Percentiles rank a stretch among this genome's conserved stretches.
These are phyloP conservation scores for Ramaria sp. DNA, from an alignment of 768 basidiomycete species.

Conservation along the genomic window DNA sequence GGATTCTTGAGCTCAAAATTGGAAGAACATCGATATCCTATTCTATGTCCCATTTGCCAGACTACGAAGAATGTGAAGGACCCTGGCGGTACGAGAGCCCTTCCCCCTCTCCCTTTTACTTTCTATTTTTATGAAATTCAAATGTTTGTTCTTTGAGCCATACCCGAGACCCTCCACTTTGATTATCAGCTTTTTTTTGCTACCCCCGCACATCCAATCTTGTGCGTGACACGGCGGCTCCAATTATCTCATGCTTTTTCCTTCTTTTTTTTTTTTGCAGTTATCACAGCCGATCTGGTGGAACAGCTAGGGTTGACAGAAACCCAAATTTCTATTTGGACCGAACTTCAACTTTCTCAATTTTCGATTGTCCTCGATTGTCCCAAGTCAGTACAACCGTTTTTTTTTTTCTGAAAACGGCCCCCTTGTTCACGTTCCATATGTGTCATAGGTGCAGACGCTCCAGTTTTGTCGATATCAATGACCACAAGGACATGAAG, in stretches of 20 bases:
- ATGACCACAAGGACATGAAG: constrained; percentile 29
- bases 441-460: constrained; percentile 45
- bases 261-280: constrained; percentile 17
- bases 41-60: constrained; percentile 49
- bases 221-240: too few species aligned
- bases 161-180: too few species aligned
- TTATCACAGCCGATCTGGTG: constrained; percentile 29
- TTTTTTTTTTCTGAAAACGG: too few species aligned
- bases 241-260: too few species aligned
- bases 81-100: constrained; percentile 22
- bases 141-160: too few species aligned
- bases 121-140: too few species aligned
- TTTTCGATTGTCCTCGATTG: constrained; percentile 38
- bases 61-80: constrained; percentile 17
- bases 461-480: constrained; percentile 38
- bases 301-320: constrained; percentile 31
- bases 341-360: constrained; percentile 35
- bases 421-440: too few species aligned
- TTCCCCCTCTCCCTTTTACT: too few species aligned
- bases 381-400: constrained; percentile 27
- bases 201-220: too few species aligned
- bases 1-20: constrained; percentile 34
- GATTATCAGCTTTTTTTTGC: too few species aligned
- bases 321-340: constrained; percentile 28
- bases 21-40: constrained; percentile 43